phyloP scores from a whole-genome alignment of 805 yeast genomes.

The Trichomonascus vanleenenianus region DNA sequence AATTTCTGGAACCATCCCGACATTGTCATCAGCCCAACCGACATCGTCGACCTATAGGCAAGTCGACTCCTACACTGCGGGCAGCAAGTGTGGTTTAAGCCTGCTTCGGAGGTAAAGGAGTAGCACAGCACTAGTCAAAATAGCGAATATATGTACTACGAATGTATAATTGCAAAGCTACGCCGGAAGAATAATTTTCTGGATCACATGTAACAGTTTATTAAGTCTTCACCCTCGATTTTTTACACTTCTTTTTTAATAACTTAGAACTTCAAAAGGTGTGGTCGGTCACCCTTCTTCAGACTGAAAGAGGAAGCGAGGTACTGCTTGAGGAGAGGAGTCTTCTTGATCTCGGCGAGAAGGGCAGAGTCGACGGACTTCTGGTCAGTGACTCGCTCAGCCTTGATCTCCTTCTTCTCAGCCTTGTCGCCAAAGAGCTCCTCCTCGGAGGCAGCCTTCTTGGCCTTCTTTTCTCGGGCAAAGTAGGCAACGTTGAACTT shows the following conservation, averaged over 20 bases:
- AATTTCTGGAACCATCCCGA: too few species aligned
- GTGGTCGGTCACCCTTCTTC: conserved; percentile 98
- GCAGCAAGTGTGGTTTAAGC: too few species aligned
- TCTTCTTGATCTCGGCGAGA: conserved; percentile 90
- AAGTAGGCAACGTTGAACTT: conserved; percentile 93
- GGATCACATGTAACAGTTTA: too few species aligned
- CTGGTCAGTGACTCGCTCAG: conserved; percentile 95
- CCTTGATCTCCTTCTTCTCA: conserved; percentile 80
- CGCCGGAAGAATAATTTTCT: neutral
- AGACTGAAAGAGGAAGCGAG: conserved; percentile 91
- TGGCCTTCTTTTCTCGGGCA: conserved; percentile 85
- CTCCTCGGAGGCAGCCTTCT: conserved; percentile 75
- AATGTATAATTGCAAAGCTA: neutral
- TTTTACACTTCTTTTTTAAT: neutral
- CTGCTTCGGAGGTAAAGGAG: too few species aligned
- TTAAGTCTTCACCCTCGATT: neutral
- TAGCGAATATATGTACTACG: too few species aligned
- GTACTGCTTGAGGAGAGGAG: conserved; percentile 95
- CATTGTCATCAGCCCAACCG: too few species aligned
- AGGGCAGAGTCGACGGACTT: conserved; percentile 89
- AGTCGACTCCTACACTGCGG: too few species aligned
- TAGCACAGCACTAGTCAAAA: too few species aligned
- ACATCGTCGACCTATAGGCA: too few species aligned
- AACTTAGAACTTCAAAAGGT: conserved; percentile 87
- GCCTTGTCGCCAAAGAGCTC: conserved; percentile 75